Base-by-base conservation (phyloP, 768 basidiomycete genomes). In the Galerina marginata region DNA sequence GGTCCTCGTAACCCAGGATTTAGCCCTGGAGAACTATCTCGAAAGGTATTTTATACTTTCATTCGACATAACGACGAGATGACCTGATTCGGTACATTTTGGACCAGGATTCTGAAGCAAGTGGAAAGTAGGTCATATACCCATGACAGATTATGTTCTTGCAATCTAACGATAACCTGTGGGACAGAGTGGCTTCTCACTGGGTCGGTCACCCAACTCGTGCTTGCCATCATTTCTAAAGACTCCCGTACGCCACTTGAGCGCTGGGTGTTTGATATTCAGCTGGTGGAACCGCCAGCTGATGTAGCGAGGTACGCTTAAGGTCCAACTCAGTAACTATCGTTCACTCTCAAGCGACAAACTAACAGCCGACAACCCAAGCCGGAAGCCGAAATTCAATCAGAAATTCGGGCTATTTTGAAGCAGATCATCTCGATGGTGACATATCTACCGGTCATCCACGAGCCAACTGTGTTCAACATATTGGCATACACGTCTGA, bases 401-500 rank as follows among this genome's bases (percentile, higher is more conserved):
- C 92, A 36, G 96, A 99, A 82, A 99, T 99, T 63, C 88, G 97
- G 16, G 94, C 94, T 50, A 98, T 99, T 68, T 86, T 99, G 71
- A 97, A 98, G 77, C 97, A 99, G 74, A 99, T 99, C 69, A 95
- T 97, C 42, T 93, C 93, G 43, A 95, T 92, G 73, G 95, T 96
- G 61, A 97, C 97, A 9, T 99, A 97, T 76, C 81, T 99, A 60
- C 97, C 97, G 0, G 91, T 95, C 63, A 90, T 99, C 55, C 91
- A 96, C 65, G 95, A 98, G 74, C 89, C 92, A 11, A 94, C 91
- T 12, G 94, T 98, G 36, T 99, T 99, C 87, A 98, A 97, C 69
- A 96, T 99, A 61, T 84, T 99, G 44, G 95, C 93, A 9, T 99
- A 99, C 75, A 97, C 96, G 2, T 89, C 88, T 3, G 91, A 92